phyloP scores from a whole-genome alignment of 192 early-diverging fungal genomes.

The Coemansia reversa region DNA sequence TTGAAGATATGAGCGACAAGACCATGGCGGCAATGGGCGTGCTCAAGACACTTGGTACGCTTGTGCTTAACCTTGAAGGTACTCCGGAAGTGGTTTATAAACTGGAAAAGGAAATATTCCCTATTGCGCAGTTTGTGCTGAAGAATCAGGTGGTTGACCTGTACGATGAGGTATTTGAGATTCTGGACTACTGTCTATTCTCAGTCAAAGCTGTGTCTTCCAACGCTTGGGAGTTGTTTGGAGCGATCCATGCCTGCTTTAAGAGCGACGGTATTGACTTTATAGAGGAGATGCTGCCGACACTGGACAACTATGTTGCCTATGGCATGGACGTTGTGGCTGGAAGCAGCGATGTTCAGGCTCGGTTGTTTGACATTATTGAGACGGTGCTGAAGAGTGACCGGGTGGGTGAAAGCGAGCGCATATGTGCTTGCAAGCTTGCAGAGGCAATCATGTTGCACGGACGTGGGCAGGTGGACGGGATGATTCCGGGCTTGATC shows the following conservation, averaged over 20 bases:
- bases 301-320: constrained; percentile 87
- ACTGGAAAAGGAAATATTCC: constrained; percentile 76
- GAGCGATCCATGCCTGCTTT: constrained; percentile 72
- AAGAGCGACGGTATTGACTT: constrained; percentile 82
- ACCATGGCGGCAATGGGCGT: constrained; percentile 87
- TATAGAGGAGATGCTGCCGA: constrained; percentile 88
- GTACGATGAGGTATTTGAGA: constrained; percentile 84
- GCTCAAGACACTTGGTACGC: constrained; percentile 83
- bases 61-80: constrained; percentile 83
- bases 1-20: constrained; percentile 76
- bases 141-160: constrained; percentile 70
- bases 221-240: constrained; percentile 83
- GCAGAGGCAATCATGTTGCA: constrained; percentile 84
- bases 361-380: constrained; percentile 81
- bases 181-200: constrained; percentile 86
- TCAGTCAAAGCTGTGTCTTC: constrained; percentile 79
- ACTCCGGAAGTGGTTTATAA: constrained; percentile 76
- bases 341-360: constrained; percentile 64
- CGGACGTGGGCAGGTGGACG: constrained; percentile 79
- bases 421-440: constrained; percentile 79
- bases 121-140: constrained; percentile 76
- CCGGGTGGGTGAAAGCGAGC: constrained; percentile 71
- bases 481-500: constrained; percentile 67
- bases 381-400: constrained; percentile 82
- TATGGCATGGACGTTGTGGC: constrained; percentile 81